Conservation (phyloP, 805 yeast species). For the Geotrichum ghanense region DNA sequence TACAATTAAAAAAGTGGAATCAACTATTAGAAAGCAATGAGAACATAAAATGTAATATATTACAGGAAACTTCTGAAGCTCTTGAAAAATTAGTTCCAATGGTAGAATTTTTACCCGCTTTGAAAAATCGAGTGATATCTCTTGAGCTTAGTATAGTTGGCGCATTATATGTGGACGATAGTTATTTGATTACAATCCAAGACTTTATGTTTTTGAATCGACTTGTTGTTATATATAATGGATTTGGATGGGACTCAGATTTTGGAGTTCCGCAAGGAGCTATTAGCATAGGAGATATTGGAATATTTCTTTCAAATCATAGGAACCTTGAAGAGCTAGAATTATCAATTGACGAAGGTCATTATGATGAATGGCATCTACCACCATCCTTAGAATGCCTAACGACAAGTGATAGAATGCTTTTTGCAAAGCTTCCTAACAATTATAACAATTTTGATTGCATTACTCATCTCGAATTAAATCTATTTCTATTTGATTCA, state of each 20-base stretch:
- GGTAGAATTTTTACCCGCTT: neutral
- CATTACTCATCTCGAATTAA: neutral
- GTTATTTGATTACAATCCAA: neutral
- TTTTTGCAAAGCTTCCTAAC: neutral
- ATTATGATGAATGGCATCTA: neutral
- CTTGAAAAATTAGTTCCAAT: neutral
- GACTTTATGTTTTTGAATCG: neutral
- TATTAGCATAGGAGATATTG: neutral
- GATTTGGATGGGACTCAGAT: neutral
- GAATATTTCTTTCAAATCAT: neutral
- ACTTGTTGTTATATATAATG: neutral
- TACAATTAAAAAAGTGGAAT: neutral
- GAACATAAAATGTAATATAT: neutral
- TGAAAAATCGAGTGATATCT: neutral
- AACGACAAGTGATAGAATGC: neutral
- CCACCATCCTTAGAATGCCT: neutral
- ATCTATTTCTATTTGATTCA: neutral
- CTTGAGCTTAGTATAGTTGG: neutral
- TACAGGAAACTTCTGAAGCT: neutral
- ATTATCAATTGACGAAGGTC: neutral
- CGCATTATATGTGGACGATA: neutral
- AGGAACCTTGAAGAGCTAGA: neutral
- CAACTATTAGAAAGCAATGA: neutral
- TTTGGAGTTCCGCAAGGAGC: neutral
- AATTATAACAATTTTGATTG: neutral